These are phyloP conservation scores for Fusarium odoratissimum DNA, from an alignment of 2,329 filamentous ascomycete species.

Conservation along the genomic window DNA sequence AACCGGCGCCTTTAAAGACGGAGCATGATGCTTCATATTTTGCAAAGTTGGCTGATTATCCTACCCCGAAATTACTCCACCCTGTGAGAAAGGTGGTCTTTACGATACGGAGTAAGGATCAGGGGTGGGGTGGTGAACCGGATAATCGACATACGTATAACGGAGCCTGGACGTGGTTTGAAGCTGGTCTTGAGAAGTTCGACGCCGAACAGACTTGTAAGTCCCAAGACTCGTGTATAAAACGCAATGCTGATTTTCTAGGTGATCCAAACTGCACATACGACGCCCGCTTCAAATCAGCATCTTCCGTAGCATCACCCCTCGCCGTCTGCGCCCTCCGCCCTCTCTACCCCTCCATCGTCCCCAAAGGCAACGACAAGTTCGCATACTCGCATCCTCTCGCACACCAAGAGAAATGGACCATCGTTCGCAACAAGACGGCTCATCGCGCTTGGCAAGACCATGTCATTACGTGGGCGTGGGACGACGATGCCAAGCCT, in stretches of 20 bases:
- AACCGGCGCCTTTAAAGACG: constrained; percentile 41
- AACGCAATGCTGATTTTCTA: constrained; percentile 13
- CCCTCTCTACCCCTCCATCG: constrained; percentile 50
- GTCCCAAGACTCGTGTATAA: background rate
- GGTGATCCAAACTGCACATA: constrained; percentile 48
- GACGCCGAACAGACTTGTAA: constrained; percentile 52
- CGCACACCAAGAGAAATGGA: constrained; percentile 49
- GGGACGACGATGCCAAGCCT: constrained; percentile 59
- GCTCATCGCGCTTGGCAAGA: constrained; percentile 51
- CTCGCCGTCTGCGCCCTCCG: constrained; percentile 53
- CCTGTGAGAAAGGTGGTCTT: constrained; percentile 73
- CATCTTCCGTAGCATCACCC: constrained; percentile 28
- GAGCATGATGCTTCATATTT: constrained; percentile 49
- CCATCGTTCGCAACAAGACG: constrained; percentile 61
- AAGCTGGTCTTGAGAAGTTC: constrained; percentile 69
- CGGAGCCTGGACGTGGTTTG: constrained; percentile 71
- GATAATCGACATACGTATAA: constrained; percentile 54
- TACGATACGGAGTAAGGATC: constrained; percentile 66
- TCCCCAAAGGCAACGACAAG: constrained; percentile 31
- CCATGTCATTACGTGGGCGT: constrained; percentile 66
- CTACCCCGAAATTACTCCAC: constrained; percentile 54
- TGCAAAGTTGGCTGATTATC: constrained; percentile 51
- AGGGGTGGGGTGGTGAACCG: constrained; percentile 63
- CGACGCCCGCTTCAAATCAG: constrained; percentile 45
- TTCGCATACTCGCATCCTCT: constrained; percentile 54